Base-by-base conservation (phyloP, 352 stramenopile genomes). In the Phytopythium delawarense region DNA sequence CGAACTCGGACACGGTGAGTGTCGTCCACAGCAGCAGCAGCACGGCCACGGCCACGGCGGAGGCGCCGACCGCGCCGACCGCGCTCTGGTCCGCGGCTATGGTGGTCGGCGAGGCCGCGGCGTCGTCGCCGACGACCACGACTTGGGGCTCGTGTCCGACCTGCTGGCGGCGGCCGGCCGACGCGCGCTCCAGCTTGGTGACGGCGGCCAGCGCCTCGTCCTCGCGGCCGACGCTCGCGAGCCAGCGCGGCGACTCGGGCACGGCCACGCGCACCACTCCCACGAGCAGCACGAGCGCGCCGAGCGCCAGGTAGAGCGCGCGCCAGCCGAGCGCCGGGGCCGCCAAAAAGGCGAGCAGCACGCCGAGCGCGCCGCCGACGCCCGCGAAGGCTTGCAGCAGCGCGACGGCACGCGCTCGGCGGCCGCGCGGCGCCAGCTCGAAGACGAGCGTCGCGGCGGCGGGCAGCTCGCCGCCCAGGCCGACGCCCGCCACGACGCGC, bases 211-310 rank as follows among this genome's bases (percentile, higher is more conserved):
- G 16, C 30, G 73, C 70, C 62, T 84, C 68, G n/a, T 75, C 48
- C 16, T 18, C 69, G 1, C 65, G 64, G 20, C 70, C 67, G 15
- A 74, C 59, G 53, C 56, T 66, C 32, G 61, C 65, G 30, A 84
- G 67, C 75, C 75, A 84, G n/a, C 70, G 71, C 49, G 75, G 75
- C 12, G 75, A 84, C 48, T 84, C 75, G 32, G 72, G 68, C 32
- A 81, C 20, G 6, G 46, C 61, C 34, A 76, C 58, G 12, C 61
- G 60, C 34, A 74, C 18, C 35, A 70, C 57, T n/a, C 60, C 32
- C 6, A 64, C 60, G 39, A 73, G 67, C 25, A 79, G 4, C 34
- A 74, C 69, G 37, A 76, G 40, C 21, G 61, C 63, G 34, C 54
- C 69, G 3, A 69, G 55, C 4, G 53, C 23, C 9, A 69, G 20